These are phyloP conservation scores for Cordyceps tenuipes DNA, from an alignment of 2,329 filamentous ascomycete species.

Conservation along the genomic window DNA sequence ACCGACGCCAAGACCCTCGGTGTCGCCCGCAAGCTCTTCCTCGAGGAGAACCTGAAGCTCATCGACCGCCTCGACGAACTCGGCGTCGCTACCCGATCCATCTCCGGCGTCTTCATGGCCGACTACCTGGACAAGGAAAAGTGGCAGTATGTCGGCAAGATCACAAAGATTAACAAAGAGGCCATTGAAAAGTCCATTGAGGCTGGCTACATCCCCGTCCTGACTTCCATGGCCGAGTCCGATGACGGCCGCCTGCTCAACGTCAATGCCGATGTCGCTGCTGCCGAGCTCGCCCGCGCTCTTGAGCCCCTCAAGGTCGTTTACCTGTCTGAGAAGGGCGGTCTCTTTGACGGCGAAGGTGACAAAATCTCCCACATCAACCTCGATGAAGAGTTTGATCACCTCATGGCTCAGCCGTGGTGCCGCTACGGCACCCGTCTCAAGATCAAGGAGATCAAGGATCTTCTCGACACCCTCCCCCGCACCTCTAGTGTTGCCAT, in stretches of 20 bases:
- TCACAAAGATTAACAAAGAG: slow-evolving; percentile 82
- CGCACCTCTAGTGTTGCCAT: slow-evolving; percentile 93
- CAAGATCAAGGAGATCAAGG: slow-evolving; percentile 98
- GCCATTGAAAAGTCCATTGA: slow-evolving; percentile 88
- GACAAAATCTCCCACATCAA: slow-evolving; percentile 97
- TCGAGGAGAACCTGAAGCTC: slow-evolving; percentile 91
- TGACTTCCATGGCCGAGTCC: slow-evolving; percentile 95
- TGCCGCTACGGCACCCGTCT: slow-evolving; percentile 88
- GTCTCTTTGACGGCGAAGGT: slow-evolving; percentile 84
- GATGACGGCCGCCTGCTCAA: slow-evolving; percentile 88
- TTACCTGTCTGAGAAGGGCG: slow-evolving; percentile 97
- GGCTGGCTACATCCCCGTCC: slow-evolving; percentile 82
- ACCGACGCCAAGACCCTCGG: slow-evolving; percentile 93
- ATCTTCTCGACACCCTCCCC: slow-evolving; percentile 78
- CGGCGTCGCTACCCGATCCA: slow-evolving; percentile 79
- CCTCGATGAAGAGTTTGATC: slow-evolving; percentile 89
- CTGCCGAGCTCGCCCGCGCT: slow-evolving; percentile 80
- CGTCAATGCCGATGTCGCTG: slow-evolving; percentile 95
- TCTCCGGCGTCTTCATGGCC: slow-evolving; percentile 86
- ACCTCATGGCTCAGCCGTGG: slow-evolving; percentile 90
- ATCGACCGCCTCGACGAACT: slow-evolving; percentile 83
- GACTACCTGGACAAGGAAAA: slow-evolving; percentile 95
- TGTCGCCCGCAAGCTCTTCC: slow-evolving; percentile 83
- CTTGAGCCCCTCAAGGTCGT: slow-evolving; percentile 95
- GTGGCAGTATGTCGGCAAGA: slow-evolving; percentile 92